Evolutionary conservation across 345 rosid genomes (phyloP), one percentile per base, ranked within the genome.

Genomic region (Populus ilicifolia): DNA sequence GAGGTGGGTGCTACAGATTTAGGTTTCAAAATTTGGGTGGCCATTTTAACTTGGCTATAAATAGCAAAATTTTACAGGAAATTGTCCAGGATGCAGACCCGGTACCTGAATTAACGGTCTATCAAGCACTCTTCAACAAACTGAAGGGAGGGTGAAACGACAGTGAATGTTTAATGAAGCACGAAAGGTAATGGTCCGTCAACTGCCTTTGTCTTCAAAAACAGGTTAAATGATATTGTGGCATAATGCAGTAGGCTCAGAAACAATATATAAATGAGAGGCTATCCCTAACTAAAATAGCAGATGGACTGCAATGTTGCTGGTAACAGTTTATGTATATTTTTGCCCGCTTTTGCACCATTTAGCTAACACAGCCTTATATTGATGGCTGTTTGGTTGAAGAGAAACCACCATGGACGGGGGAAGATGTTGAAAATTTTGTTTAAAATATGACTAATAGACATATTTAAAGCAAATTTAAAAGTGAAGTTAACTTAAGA

Each of bases 81-180:
- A 52, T 77, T 75, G 86, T 30, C 20, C 63, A 23, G 41, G 68
- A 5, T 69, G 59, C 8, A 18, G 54, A 73, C 50, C 61, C 66
- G 56, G 46, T 77, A 83, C 89, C 90, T 84, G 84, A 87, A 88
- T 71, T 83, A 86, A 87, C 92, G 90, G 89, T 72, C 79, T 59
- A 80, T 87, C 87, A 59, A 67, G 64, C 48, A 78, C 77, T 80
- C 36, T 27, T 67, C 56, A 78, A 69, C 72, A 14, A 36, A 78
- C 72, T 41, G 20, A 20, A 52, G 6, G n/a, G 59, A 52, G 59
- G 23, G 59, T 52, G 59, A 20, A 52, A 20, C 20, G n/a, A 21
- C 59, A 20, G 20, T 52, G 59, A 52, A 20, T 18, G 59, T 52
- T 52, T 18, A 20, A 18, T 52, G 23, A 52, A 52, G 20, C 8